Percentiles rank a stretch among this genome's conserved stretches.
Evolutionary conservation across 768 basidiomycete genomes (phyloP).

Genomic region (Gymnopilus junonius): DNA sequence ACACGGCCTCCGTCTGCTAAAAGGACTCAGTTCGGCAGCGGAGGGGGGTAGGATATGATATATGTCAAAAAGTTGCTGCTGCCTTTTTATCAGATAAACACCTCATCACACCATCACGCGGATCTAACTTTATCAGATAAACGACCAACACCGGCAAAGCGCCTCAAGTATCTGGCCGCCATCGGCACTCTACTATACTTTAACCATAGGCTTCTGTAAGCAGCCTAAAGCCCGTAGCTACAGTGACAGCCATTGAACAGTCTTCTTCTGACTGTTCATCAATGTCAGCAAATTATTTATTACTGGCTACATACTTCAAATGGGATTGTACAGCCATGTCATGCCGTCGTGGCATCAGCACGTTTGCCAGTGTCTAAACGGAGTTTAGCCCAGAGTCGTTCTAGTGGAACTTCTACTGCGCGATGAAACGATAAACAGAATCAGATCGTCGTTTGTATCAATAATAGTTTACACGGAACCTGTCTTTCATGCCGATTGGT

Average conservation of each 20-base stretch:
- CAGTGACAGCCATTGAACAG: not conserved
- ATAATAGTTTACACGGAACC: not conserved
- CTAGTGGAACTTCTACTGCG: not conserved
- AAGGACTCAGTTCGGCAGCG: not conserved
- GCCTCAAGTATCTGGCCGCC: no score
- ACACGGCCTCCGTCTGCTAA: not conserved
- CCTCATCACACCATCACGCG: constrained; percentile 5
- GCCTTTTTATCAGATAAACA: constrained; percentile 17
- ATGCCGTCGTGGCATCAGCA: not conserved
- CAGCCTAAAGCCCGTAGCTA: no score
- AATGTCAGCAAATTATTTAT: not conserved
- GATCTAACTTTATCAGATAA: constrained; percentile 15
- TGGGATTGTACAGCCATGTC: not conserved
- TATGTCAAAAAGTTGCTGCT: not conserved
- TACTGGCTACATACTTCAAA: no score
- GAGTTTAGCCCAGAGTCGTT: not conserved
- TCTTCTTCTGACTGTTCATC: not conserved
- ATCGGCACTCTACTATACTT: no score
- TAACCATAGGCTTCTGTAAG: no score
- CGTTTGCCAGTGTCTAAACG: not conserved
- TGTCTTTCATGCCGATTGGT: not conserved
- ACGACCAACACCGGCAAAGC: not conserved
- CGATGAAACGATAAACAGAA: not conserved
- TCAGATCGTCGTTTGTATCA: not conserved
- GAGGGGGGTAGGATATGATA: not conserved